Percentiles rank a stretch among this genome's conserved stretches.
These are phyloP conservation scores for Aegilops tauschii DNA, from an alignment of 176 grass and related monocot species.

Conservation along the genomic window DNA sequence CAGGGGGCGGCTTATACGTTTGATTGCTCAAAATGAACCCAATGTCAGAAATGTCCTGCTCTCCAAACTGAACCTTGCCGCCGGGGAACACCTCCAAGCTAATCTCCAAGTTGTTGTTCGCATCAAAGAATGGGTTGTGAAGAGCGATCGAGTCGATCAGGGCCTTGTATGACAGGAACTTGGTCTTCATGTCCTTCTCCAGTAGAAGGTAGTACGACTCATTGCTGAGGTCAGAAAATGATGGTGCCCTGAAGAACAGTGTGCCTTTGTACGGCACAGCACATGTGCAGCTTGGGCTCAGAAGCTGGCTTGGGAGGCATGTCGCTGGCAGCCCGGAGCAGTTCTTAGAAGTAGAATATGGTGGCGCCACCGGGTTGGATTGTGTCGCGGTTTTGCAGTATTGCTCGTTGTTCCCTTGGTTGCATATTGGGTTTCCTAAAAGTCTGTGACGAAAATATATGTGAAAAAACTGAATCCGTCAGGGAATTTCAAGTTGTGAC, in stretches of 20 bases:
- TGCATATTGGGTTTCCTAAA: conserved; percentile 62
- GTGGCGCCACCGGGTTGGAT: neutral
- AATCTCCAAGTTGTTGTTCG: conserved; percentile 50
- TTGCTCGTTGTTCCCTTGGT: neutral
- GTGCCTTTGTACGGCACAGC: conserved; percentile 71
- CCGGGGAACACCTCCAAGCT: conserved; percentile 52
- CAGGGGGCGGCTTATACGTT: conserved; percentile 42
- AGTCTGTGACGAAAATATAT: conserved; percentile 37
- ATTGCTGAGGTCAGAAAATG: conserved; percentile 72
- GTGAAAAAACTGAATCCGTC: neutral
- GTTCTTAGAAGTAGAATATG: conserved; percentile 45
- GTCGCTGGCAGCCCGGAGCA: conserved; percentile 22
- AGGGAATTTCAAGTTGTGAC: neutral
- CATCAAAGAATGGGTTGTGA: conserved; percentile 36
- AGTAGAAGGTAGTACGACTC: conserved; percentile 36
- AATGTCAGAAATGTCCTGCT: conserved; percentile 35
- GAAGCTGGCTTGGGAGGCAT: conserved; percentile 38
- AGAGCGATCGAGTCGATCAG: conserved; percentile 58
- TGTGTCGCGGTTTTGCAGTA: conserved; percentile 47
- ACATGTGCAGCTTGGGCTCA: conserved; percentile 69
- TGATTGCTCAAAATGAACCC: conserved; percentile 75
- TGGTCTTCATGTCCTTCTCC: conserved; percentile 33
- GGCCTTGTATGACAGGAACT: neutral
- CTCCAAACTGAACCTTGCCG: conserved; percentile 39
- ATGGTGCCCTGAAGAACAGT: conserved; percentile 66